These are phyloP conservation scores for Syzygium grande DNA, from an alignment of 345 rosid species.

Conservation along the genomic window DNA sequence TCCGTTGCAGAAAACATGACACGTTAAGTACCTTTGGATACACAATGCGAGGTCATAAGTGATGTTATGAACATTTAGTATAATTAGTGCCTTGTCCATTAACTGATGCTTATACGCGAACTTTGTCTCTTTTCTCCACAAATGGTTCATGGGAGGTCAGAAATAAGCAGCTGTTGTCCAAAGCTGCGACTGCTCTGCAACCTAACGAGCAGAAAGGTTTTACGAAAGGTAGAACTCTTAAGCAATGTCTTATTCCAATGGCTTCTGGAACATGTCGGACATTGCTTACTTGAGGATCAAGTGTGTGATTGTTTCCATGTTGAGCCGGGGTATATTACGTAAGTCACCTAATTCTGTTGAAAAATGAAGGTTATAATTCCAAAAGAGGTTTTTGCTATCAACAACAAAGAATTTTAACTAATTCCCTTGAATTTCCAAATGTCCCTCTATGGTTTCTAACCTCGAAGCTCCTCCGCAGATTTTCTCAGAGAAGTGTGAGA, in stretches of 20 bases:
- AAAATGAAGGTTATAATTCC: neutral
- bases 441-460: neutral
- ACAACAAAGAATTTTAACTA: neutral
- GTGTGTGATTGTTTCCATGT: neutral
- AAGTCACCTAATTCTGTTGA: neutral
- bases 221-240: neutral
- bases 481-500: neutral
- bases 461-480: neutral
- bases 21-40: neutral
- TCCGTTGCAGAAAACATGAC: neutral
- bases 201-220: neutral
- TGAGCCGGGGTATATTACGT: neutral
- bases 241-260: neutral
- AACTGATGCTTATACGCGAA: neutral
- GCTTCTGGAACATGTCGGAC: neutral
- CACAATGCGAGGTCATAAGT: neutral
- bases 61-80: neutral
- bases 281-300: neutral
- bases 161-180: neutral
- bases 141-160: neutral
- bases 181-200: neutral
- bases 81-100: neutral
- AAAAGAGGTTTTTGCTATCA: neutral
- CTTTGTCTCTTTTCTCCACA: neutral
- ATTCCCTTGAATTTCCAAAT: neutral